A percentile compares a stretch with the other conserved stretches of the same genome.
Evolutionary conservation across 116 monocot species (phyloP).

Genomic region (Phalaenopsis hybrid): DNA sequence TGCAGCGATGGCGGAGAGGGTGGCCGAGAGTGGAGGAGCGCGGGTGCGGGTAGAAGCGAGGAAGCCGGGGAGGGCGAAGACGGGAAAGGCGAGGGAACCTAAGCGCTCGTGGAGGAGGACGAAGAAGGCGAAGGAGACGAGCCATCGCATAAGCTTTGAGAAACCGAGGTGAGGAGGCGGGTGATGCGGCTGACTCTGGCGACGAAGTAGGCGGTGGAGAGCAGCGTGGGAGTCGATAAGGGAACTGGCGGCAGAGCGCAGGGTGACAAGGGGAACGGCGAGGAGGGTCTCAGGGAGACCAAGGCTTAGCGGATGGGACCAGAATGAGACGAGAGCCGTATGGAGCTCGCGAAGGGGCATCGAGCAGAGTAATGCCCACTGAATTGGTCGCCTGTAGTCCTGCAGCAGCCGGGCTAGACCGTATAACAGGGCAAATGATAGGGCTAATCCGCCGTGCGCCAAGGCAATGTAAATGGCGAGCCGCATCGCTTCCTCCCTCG

Average conservation of each 20-base stretch:
- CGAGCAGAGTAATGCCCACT: constrained; percentile 26
- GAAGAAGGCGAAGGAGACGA: constrained; percentile 15
- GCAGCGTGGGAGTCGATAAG: constrained; percentile 15
- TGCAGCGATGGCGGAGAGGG: constrained; percentile 9
- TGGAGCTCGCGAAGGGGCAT: constrained; percentile 25
- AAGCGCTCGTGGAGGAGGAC: constrained; percentile 19
- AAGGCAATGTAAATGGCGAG: constrained; percentile 20
- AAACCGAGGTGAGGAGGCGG: constrained; percentile 7
- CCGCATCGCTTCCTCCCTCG: constrained; percentile 1
- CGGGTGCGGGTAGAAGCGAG: neutral
- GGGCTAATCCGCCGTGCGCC: constrained; percentile 17
- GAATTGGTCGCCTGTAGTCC: constrained; percentile 13
- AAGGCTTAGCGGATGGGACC: constrained; percentile 14
- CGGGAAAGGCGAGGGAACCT: neutral
- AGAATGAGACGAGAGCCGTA: constrained; percentile 21
- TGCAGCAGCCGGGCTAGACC: constrained; percentile 11
- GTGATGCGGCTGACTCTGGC: neutral
- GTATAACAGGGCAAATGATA: constrained; percentile 13
- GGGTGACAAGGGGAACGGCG: constrained; percentile 13
- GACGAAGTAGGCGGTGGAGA: constrained; percentile 1
- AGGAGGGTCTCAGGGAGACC: constrained; percentile 14
- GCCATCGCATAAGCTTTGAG: constrained; percentile 17
- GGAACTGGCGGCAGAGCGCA: constrained; percentile 9
- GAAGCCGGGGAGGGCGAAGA: constrained; percentile 3
- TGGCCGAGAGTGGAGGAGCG: neutral